Evolutionary conservation across 805 yeast species (phyloP).

Genomic region (Candida boidinii): DNA sequence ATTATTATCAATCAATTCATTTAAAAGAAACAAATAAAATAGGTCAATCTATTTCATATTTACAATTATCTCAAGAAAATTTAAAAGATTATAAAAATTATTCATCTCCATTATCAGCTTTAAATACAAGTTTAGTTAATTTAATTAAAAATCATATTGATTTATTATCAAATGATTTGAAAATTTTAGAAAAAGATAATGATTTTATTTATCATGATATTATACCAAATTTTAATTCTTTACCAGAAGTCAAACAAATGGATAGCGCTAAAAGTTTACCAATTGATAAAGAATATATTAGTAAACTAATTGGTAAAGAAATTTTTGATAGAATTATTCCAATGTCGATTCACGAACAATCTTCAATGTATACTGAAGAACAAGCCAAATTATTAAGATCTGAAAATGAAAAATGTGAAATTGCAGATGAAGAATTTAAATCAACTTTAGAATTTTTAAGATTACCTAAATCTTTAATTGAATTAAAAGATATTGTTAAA

Average conservation of each 20-base stretch:
- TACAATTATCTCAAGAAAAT: conserved; percentile 42
- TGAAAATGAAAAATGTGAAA: conserved; percentile 65
- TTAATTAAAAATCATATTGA: conserved; percentile 15
- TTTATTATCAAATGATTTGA: conserved; percentile 19
- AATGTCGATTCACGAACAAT: conserved; percentile 75
- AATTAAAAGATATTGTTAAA: conserved; percentile 30
- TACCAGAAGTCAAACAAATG: conserved; percentile 61
- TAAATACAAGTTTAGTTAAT: conserved; percentile 22
- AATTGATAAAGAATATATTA: conserved; percentile 39
- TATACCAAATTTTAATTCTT: conserved; percentile 51
- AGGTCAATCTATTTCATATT: conserved; percentile 71
- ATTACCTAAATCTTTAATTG: conserved; percentile 58
- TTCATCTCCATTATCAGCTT: conserved; percentile 11
- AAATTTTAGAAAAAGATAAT: conserved; percentile 63
- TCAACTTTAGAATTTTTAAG: conserved; percentile 78
- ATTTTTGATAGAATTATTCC: conserved; percentile 80
- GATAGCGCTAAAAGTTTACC: conserved; percentile 59
- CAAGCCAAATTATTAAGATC: conserved; percentile 68
- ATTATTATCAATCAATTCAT: conserved; percentile 48
- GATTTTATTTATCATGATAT: conserved; percentile 81
- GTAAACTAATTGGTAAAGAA: conserved; percentile 38
- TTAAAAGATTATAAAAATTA: conserved; percentile 13
- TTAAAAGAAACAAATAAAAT: conserved; percentile 48
- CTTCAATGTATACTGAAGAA: conserved; percentile 84
- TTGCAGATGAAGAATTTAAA: conserved; percentile 68